Conservation (phyloP, 2,329 filamentous ascomycete genomes). For the Lecanicillium sp. region DNA sequence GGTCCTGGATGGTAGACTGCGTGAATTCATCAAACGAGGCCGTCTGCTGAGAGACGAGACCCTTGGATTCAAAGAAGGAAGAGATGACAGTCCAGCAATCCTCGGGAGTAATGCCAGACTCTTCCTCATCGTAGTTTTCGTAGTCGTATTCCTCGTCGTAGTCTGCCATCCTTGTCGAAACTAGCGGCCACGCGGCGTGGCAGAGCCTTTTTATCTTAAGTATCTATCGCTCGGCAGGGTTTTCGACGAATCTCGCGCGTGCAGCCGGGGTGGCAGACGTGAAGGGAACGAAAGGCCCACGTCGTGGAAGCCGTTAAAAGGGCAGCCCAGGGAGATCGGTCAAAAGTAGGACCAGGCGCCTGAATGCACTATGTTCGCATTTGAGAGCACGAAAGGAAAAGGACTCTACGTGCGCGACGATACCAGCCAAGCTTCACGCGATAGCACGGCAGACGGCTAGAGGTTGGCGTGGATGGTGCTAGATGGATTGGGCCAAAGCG, state of each 20-base stretch:
- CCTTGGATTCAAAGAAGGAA: slow-evolving; percentile 93
- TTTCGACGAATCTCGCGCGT: background rate
- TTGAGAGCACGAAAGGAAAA: slow-evolving; percentile 3
- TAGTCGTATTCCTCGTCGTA: slow-evolving; percentile 55
- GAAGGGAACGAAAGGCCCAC: too few species aligned
- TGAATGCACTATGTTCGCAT: slow-evolving; percentile 5
- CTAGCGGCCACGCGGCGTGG: background rate
- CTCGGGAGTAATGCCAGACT: slow-evolving; percentile 76
- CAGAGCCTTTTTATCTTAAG: background rate
- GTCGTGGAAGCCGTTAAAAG: background rate
- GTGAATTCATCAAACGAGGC: slow-evolving; percentile 99
- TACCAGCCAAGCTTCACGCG: slow-evolving; percentile 2
- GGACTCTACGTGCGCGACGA: background rate
- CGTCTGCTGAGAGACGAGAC: slow-evolving; percentile 92
- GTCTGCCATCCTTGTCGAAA: slow-evolving; percentile 38
- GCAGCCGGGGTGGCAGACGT: too few species aligned
- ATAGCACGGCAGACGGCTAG: background rate
- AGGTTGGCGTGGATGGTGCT: background rate
- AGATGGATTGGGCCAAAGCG: slow-evolving; percentile 1
- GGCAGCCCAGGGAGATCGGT: slow-evolving; percentile 3
- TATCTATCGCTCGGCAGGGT: background rate
- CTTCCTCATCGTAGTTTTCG: slow-evolving; percentile 61
- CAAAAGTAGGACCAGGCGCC: slow-evolving; percentile 5
- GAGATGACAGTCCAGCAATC: slow-evolving; percentile 98
- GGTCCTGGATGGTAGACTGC: slow-evolving; percentile 84